Base-by-base conservation (phyloP, 1,284 basidiomycete species). In the Rhodotorula sp. region DNA sequence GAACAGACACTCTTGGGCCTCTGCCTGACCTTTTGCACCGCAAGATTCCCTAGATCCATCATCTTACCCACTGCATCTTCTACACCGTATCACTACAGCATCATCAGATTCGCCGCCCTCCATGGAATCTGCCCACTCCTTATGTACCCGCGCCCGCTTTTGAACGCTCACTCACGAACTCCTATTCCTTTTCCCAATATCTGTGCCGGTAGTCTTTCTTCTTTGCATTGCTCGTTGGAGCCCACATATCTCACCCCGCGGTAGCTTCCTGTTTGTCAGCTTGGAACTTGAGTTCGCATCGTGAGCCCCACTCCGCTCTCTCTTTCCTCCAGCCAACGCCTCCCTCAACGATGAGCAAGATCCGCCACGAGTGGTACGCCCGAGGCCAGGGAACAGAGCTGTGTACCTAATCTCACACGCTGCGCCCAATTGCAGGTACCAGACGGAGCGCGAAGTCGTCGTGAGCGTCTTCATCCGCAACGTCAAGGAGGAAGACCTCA, bases 401-500 rank as follows among this genome's bases (percentile, higher is more conserved):
- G 29, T 29, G 29, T 29, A 29, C 29, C 29, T 29, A 29, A 2
- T 29, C 64, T 58, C 16, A 52, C 49, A 15, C 34, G 14, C 21
- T 21, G 16, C 15, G 1, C 29, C n/a, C n/a, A 7, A 18, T 8
- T 23, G 31, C 51, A 76, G 77, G 77, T 79, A 77, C 62, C 78
- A 79, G 59, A 78, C 74, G n/a, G 76, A 79, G 59, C 56, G 58
- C 10, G 69, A 71, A n/a, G 72, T 78, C 59, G 76, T 77, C 51
- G 67, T 79, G 26, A 68, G 64, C 64, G 66, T 79, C 65, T 79
- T 78, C 66, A 77, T 78, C 63, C 69, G 73, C 51, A 78, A 78
- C 58, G 74, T 78, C 68, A 76, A 76, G 54, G 29, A 66, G n/a
- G 70, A 75, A 46, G 68, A 75, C 64, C 71, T 78, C 67, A 74